Base-by-base conservation (phyloP, 2,329 filamentous ascomycete species). In the Talaromyces sp. region DNA sequence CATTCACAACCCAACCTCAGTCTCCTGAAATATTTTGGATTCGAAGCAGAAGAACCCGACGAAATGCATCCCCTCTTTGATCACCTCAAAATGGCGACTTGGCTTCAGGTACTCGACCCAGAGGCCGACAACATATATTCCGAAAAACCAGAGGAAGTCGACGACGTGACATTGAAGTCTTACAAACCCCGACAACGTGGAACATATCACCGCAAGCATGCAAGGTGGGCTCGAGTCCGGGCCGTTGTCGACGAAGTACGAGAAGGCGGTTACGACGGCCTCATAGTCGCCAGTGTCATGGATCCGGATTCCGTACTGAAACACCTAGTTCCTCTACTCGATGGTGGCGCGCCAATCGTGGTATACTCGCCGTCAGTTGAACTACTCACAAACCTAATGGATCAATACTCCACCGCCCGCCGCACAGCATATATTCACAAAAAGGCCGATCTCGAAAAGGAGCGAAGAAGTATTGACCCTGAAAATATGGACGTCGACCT, bases 61-160 rank as follows among this genome's bases (percentile, higher is more conserved):
- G 82, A 87, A 27, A 77, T 81, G 0, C 95, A 98, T 74, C 94
- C 95, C 0, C 86, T 99, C 11, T 86, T 90, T 76, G 89, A 86
- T 17, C 89, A 95, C 74, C 86, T 99, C 61, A 89, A 94, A 72
- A 87, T 90, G 5, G 82, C 98, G 34, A 94, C 92, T 31, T 99
- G 94, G 93, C 86, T 99, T 1, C 94, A 98, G 78, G 86, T 99
- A 5, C 81, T 97, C 17, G 85, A 90, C 27, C 95, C 95, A 0
- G 80, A 86, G 40, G 81, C 87, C 34, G 95, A 98, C 76, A 84
- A 86, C 0, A 87, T 90, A 3, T 97, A 96, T 78, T 78, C 82
- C 36, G 84, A 86, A 29, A 85, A 89, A 62, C 90, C 92, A 0
- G 82, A 86, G 0, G 74, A 80, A 0, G 81, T 89, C 1, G 72